A percentile compares a stretch with the other conserved stretches of the same genome.
Conservation (phyloP, 2,329 filamentous ascomycete species). For the Pyrenophora tritici-repentis region DNA sequence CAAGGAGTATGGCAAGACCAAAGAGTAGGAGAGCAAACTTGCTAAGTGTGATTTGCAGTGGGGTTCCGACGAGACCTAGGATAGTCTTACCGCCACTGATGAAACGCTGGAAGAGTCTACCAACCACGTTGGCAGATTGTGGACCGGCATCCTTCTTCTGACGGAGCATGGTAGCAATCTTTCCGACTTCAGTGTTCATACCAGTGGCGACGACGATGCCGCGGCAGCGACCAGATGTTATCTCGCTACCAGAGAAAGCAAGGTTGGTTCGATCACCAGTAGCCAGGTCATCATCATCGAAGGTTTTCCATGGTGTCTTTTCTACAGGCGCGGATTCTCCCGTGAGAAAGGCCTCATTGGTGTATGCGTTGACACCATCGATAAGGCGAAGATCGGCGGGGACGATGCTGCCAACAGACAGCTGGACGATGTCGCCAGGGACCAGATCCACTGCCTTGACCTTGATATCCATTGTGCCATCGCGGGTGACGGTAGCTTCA, state of each 20-base stretch:
- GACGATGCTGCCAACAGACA: constrained; percentile 63
- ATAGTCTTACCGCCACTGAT: constrained; percentile 53
- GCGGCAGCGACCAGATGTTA: constrained; percentile 70
- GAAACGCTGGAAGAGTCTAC: constrained; percentile 35
- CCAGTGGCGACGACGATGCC: constrained; percentile 73
- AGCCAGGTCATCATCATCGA: constrained; percentile 59
- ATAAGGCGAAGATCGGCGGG: constrained; percentile 68
- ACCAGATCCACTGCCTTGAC: constrained; percentile 47
- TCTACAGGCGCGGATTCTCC: constrained; percentile 73
- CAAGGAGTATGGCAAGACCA: constrained; percentile 69
- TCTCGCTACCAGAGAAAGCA: constrained; percentile 72
- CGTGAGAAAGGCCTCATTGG: constrained; percentile 75
- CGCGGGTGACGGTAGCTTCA: constrained; percentile 45
- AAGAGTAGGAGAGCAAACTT: constrained; percentile 67
- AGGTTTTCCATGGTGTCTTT: constrained; percentile 63
- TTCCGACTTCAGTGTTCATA: constrained; percentile 76
- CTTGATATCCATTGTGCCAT: constrained; percentile 41
- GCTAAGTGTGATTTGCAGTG: constrained; percentile 81
- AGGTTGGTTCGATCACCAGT: constrained; percentile 71
- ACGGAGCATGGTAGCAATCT: constrained; percentile 72
- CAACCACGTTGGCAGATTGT: constrained; percentile 55
- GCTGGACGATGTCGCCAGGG: constrained; percentile 47
- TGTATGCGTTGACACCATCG: constrained; percentile 73
- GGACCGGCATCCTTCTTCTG: constrained; percentile 59
- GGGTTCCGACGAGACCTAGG: constrained; percentile 75